Conservation (phyloP, 441 rosid genomes). For the Lepidium campestre region DNA sequence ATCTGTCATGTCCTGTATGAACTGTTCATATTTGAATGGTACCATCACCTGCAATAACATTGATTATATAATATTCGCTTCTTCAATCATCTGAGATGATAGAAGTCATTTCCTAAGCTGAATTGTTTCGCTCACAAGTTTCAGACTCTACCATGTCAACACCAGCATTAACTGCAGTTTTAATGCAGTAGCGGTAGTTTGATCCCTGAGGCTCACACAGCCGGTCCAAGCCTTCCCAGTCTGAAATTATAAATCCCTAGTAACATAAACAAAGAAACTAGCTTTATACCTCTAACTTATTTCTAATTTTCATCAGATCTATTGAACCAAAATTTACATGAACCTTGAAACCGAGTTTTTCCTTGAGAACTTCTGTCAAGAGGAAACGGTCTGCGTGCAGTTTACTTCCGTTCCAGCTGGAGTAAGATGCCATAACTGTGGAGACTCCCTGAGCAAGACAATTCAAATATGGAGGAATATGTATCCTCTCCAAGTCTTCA, state of each 20-base stretch:
- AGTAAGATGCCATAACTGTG: conserved; percentile 85
- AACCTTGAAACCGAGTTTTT: conserved; percentile 80
- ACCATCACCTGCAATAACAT: conserved; percentile 64
- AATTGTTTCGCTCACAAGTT: neutral
- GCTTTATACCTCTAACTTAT: neutral
- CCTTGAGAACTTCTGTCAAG: conserved; percentile 67
- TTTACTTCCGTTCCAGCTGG: conserved; percentile 73
- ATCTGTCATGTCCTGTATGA: conserved; percentile 44
- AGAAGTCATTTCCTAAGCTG: neutral
- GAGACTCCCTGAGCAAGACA: conserved; percentile 76
- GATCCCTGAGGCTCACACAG: conserved; percentile 59
- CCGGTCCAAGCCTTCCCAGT: conserved; percentile 79
- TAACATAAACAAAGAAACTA: neutral
- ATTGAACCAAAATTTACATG: neutral
- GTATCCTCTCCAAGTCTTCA: conserved; percentile 68
- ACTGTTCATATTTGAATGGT: conserved; percentile 46
- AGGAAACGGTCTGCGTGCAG: conserved; percentile 63
- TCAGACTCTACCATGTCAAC: conserved; percentile 68
- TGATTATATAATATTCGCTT: neutral
- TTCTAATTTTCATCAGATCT: neutral
- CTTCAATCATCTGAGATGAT: neutral
- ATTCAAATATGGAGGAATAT: conserved; percentile 72
- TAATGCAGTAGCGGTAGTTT: conserved; percentile 54
- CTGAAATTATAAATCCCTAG: conserved; percentile 86
- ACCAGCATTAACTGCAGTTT: conserved; percentile 76